phyloP scores from a whole-genome alignment of 176 grass and related monocot species.

The Raddia guianensis region DNA sequence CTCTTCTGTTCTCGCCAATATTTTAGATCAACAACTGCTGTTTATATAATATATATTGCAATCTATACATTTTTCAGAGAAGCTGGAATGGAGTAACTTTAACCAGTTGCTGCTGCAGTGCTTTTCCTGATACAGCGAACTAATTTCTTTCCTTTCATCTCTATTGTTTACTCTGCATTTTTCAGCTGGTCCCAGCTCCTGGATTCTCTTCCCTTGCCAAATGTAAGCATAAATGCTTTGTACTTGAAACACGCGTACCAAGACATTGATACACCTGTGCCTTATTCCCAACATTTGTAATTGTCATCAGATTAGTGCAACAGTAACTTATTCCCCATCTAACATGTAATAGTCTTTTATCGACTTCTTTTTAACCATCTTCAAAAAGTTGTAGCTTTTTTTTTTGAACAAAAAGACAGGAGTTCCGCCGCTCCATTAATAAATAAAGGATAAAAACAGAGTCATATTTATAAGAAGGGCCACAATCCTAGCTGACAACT shows the following conservation, averaged over 20 bases:
- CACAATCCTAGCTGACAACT: no score
- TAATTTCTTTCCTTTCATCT: conserved; percentile 38
- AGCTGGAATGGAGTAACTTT: conserved; percentile 42
- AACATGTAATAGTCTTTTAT: neutral
- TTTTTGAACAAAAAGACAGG: no score
- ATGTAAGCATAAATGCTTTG: conserved; percentile 64
- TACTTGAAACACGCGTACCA: conserved; percentile 32
- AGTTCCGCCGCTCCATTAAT: no score
- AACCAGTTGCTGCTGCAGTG: conserved; percentile 41
- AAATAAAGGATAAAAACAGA: no score
- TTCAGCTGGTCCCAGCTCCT: conserved; percentile 87
- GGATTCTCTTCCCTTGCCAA: conserved; percentile 93
- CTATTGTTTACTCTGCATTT: conserved; percentile 36
- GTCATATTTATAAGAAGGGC: no score
- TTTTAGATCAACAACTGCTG: neutral
- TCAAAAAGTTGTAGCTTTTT: neutral
- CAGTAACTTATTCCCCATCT: conserved; percentile 12
- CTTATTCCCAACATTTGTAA: conserved; percentile 32
- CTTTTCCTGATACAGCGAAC: conserved; percentile 37
- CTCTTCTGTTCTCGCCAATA: conserved; percentile 18
- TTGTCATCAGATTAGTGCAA: neutral
- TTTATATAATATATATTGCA: conserved; percentile 35
- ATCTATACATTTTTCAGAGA: conserved; percentile 28
- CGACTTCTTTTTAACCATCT: conserved; percentile 32
- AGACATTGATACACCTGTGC: conserved; percentile 24